These are phyloP conservation scores for Chaetomium cochliodes DNA, from an alignment of 495 filamentous ascomycete genomes.

Conservation along the genomic window DNA sequence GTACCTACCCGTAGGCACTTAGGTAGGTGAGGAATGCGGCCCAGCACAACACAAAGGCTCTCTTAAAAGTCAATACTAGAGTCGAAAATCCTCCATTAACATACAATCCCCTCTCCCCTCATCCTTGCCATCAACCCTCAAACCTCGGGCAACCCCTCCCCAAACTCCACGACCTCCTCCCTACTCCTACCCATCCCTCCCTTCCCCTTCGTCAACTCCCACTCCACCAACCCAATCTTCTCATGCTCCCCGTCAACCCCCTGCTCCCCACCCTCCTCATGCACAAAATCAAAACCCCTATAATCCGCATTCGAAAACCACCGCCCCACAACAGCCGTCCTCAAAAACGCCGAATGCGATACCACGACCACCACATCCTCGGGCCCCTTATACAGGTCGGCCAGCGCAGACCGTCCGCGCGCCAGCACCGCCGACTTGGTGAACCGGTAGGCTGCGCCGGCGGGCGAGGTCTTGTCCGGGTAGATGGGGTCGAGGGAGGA, in stretches of 20 bases:
- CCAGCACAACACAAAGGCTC: too few species aligned
- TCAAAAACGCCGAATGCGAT: constrained; percentile 56
- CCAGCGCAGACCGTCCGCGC: constrained; percentile 46
- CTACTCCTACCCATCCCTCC: constrained; percentile 22
- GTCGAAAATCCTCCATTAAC: too few species aligned
- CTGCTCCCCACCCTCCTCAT: constrained; percentile 30
- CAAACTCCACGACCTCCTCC: constrained; percentile 12
- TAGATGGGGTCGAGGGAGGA: constrained; percentile 50
- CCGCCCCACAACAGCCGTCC: constrained; percentile 44
- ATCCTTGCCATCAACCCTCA: too few species aligned
- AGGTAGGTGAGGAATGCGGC: too few species aligned
- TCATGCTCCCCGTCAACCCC: too few species aligned
- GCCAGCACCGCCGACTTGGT: constrained; percentile 43
- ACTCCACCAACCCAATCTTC: constrained; percentile 23
- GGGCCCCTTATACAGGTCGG: constrained; percentile 45
- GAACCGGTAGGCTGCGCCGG: constrained; percentile 44
- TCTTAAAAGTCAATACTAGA: too few species aligned
- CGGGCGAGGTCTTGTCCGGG: constrained; percentile 52
- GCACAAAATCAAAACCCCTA: constrained; percentile 55
- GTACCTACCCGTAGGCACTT: too few species aligned
- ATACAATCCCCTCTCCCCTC: too few species aligned
- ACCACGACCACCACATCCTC: constrained; percentile 55
- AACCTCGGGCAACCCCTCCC: constrained; percentile 2
- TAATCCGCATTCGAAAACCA: constrained; percentile 59
- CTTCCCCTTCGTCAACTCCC: constrained; percentile 26